A percentile compares a stretch with the other conserved stretches of the same genome.
phyloP scores from a whole-genome alignment of 257 asterid genomes.

The Nicotiana sylvestris region DNA sequence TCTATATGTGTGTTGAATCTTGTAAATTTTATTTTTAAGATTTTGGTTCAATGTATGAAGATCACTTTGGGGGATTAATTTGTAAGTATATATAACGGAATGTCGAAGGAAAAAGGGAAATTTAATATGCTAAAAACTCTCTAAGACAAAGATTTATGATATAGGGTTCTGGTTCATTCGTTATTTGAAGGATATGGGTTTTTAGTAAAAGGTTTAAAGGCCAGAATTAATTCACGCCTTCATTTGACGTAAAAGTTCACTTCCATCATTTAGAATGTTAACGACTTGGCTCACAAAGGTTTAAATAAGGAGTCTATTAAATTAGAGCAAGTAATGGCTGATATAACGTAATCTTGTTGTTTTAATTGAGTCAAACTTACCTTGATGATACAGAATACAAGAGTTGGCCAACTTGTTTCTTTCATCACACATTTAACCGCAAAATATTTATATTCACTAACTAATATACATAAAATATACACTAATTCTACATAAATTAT shows the following conservation, averaged over 20 bases:
- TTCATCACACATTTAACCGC: no score
- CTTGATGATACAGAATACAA: no score
- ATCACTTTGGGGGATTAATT: neutral
- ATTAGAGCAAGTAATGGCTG: no score
- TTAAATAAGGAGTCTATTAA: neutral
- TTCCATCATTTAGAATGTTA: neutral
- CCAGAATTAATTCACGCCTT: neutral
- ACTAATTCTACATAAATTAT: no score
- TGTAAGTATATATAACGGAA: neutral
- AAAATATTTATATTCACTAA: no score
- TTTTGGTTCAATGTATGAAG: neutral
- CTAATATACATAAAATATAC: no score
- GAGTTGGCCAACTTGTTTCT: neutral
- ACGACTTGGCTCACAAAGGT: neutral
- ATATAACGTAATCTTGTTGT: neutral
- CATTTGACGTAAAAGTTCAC: neutral
- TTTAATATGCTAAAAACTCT: neutral
- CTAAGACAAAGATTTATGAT: neutral
- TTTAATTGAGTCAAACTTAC: neutral
- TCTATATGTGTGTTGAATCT: neutral
- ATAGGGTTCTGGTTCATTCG: neutral
- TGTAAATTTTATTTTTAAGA: neutral
- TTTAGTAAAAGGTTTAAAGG: slow-evolving; percentile 1
- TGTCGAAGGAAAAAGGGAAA: neutral
- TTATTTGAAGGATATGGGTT: neutral